phyloP scores from a whole-genome alignment of 2,329 filamentous ascomycete genomes.

The Penicillium thymicola region DNA sequence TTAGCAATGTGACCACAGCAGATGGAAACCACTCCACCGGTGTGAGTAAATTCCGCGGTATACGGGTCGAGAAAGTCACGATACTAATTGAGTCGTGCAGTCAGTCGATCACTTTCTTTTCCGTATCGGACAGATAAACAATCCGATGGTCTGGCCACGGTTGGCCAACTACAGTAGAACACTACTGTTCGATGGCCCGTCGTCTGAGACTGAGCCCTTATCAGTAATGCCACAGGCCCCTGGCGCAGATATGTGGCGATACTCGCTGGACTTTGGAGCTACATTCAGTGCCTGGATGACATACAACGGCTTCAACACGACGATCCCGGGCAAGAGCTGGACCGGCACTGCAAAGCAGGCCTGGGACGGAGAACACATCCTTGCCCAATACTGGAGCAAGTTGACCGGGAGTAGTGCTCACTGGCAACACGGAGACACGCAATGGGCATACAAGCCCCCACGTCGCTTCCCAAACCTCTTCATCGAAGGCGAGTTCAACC shows the following conservation, averaged over 20 bases:
- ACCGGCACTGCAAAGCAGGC: slow-evolving; percentile 56
- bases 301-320: slow-evolving; percentile 52
- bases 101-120: slow-evolving; percentile 62
- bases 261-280: slow-evolving; percentile 60
- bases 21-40: slow-evolving; percentile 44
- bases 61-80: neutral
- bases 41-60: slow-evolving; percentile 4
- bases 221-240: slow-evolving; percentile 56
- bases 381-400: slow-evolving; percentile 61
- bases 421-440: slow-evolving; percentile 56
- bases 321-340: slow-evolving; percentile 52
- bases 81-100: slow-evolving; percentile 1
- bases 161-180: slow-evolving; percentile 56
- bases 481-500: slow-evolving; percentile 61
- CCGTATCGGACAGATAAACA: slow-evolving; percentile 55
- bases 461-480: slow-evolving; percentile 61
- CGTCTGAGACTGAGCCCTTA: slow-evolving; percentile 38
- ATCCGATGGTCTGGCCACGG: slow-evolving; percentile 57
- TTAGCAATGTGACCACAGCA: slow-evolving; percentile 52
- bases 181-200: slow-evolving; percentile 46
- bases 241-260: slow-evolving; percentile 61
- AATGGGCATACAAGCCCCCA: slow-evolving; percentile 36
- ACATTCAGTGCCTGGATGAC: slow-evolving; percentile 57
- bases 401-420: slow-evolving; percentile 58
- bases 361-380: slow-evolving; percentile 62